phyloP scores from a whole-genome alignment of 1,139 yeast species.

The Geotrichum reessii region DNA sequence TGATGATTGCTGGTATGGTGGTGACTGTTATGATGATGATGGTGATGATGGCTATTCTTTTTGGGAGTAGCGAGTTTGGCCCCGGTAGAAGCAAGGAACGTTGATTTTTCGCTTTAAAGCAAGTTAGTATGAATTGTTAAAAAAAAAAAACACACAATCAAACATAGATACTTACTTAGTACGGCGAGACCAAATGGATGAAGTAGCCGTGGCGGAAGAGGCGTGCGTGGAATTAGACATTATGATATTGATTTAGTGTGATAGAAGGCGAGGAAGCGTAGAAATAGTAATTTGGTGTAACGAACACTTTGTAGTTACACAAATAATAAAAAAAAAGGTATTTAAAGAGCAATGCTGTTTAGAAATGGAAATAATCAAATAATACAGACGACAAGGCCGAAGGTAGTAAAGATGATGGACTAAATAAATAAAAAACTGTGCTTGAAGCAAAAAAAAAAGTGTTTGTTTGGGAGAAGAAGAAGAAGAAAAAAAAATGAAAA shows the following conservation, averaged over 20 bases:
- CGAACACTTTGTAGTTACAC: no score
- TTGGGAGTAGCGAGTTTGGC: conserved; percentile 10
- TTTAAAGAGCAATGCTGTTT: background rate
- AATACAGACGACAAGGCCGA: background rate
- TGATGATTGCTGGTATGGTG: background rate
- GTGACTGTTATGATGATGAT: background rate
- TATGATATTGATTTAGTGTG: background rate
- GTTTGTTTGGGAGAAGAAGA: background rate
- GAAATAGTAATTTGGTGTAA: no score
- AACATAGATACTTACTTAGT: conserved; percentile 21
- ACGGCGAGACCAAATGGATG: conserved; percentile 29
- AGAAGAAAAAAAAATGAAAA: background rate
- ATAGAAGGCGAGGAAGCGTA: conserved; percentile 7
- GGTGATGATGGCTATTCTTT: background rate
- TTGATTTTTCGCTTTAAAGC: conserved; percentile 24
- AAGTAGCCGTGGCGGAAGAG: conserved; percentile 13
- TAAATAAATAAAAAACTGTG: background rate
- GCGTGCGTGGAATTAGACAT: conserved; percentile 9
- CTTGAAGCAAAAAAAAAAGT: background rate
- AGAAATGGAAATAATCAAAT: conserved; percentile 1
- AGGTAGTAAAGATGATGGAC: conserved; percentile 9
- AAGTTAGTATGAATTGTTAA: background rate
- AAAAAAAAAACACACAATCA: conserved; percentile 1
- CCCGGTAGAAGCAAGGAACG: conserved; percentile 28
- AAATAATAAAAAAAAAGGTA: conserved; percentile 11